Percentiles rank a stretch among this genome's conserved stretches.
Conservation (phyloP, 1,139 yeast species). For the Taphrina confusa region DNA sequence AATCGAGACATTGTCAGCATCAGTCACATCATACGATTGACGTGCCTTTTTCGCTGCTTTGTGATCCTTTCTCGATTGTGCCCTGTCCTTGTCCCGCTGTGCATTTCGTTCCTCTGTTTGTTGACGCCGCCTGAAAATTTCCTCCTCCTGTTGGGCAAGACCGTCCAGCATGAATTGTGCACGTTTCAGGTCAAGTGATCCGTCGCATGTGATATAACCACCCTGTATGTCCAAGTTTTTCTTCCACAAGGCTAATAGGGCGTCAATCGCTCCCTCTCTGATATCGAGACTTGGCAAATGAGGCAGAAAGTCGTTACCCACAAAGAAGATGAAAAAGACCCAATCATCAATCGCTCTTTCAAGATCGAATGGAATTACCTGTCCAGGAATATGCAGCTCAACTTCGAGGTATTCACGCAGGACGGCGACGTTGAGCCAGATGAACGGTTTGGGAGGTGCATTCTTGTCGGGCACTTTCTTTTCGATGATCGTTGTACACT, state of each 20-base stretch:
- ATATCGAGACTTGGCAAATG: constrained; percentile 94
- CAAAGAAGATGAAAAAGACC: constrained; percentile 98
- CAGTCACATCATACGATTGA: constrained; percentile 6
- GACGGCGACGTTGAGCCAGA: constrained; percentile 90
- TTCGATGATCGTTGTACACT: constrained; percentile 41
- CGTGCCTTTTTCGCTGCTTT: constrained; percentile 33
- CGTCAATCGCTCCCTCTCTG: constrained; percentile 89
- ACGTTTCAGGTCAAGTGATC: constrained; percentile 67
- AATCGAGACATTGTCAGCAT: constrained; percentile 33
- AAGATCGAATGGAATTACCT: constrained; percentile 75
- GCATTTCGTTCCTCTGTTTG: constrained; percentile 68
- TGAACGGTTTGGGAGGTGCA: constrained; percentile 73
- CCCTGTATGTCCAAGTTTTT: constrained; percentile 63
- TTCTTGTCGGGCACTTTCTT: constrained; percentile 54
- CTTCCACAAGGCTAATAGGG: constrained; percentile 81
- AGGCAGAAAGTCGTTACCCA: constrained; percentile 97
- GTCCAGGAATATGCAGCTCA: constrained; percentile 70
- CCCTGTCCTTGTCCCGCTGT: constrained; percentile 64
- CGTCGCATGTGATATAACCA: constrained; percentile 87
- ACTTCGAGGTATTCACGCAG: constrained; percentile 83
- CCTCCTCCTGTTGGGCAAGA: constrained; percentile 73
- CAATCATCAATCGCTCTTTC: constrained; percentile 98
- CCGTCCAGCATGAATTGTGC: constrained; percentile 70
- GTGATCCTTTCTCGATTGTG: constrained; percentile 47
- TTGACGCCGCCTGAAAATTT: constrained; percentile 69